Evolutionary conservation across 148 eudicot species (phyloP).

Genomic region (Rhododendron simsii): DNA sequence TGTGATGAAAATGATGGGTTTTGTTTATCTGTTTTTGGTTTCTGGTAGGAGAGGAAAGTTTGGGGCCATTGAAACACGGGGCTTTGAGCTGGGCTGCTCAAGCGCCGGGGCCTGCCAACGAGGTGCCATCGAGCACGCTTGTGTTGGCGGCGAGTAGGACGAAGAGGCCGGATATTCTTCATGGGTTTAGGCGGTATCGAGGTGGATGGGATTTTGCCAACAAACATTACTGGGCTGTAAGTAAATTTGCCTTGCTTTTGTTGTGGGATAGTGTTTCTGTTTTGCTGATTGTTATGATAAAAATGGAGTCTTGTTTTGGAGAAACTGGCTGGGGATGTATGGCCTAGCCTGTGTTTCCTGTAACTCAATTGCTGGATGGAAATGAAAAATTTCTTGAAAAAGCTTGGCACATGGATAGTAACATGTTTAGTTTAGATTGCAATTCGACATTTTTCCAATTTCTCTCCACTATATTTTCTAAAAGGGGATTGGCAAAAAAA

Average conservation of each 20-base stretch:
- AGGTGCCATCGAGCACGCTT: slow-evolving; percentile 44
- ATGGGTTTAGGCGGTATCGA: slow-evolving; percentile 50
- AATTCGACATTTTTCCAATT: neutral
- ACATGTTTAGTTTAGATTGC: neutral
- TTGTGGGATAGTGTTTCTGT: neutral
- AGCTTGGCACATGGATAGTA: neutral
- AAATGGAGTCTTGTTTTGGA: neutral
- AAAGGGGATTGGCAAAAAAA: neutral
- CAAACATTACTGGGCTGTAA: slow-evolving; percentile 97
- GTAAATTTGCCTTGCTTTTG: slow-evolving; percentile 15
- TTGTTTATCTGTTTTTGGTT: neutral
- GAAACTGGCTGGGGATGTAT: neutral
- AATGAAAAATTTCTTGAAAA: neutral
- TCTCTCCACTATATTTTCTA: neutral
- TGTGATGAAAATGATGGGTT: neutral
- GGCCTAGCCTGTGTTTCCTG: neutral
- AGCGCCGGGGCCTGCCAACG: slow-evolving; percentile 65
- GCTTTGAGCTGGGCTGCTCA: slow-evolving; percentile 38
- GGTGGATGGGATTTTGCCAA: slow-evolving; percentile 94
- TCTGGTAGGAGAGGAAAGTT: slow-evolving; percentile 48
- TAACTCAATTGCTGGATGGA: neutral
- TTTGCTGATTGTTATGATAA: neutral
- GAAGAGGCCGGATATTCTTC: slow-evolving; percentile 79
- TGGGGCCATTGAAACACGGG: slow-evolving; percentile 52
- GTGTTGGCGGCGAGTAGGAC: slow-evolving; percentile 73